Percentiles rank a stretch among this genome's conserved stretches.
Evolutionary conservation across 495 filamentous ascomycete genomes (phyloP).

Genomic region (Penicillium fimorum): DNA sequence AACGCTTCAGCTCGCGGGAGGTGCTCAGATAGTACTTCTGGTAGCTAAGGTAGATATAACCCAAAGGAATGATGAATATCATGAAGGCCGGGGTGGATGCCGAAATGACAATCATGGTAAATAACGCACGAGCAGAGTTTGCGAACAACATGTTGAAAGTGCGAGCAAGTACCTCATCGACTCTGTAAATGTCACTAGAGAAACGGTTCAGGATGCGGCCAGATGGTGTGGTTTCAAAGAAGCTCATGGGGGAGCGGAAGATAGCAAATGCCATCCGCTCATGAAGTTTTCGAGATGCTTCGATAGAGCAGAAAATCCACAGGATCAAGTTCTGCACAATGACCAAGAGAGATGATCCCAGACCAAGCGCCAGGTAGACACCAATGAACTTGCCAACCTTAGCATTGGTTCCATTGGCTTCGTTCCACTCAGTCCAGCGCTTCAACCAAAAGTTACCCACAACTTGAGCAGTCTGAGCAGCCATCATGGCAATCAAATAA

Average conservation of each 20-base stretch:
- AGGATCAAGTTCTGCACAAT: slow-evolving; percentile 92
- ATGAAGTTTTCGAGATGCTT: slow-evolving; percentile 94
- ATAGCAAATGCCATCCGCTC: slow-evolving; percentile 98
- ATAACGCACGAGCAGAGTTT: slow-evolving; percentile 78
- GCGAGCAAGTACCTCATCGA: slow-evolving; percentile 91
- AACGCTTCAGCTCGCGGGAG: slow-evolving; percentile 90
- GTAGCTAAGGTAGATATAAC: slow-evolving; percentile 82
- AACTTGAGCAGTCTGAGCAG: slow-evolving; percentile 78
- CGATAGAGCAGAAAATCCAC: slow-evolving; percentile 99
- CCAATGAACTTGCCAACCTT: slow-evolving; percentile 87
- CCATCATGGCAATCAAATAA: slow-evolving; percentile 74
- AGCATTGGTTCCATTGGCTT: slow-evolving; percentile 62
- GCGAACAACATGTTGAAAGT: slow-evolving; percentile 94
- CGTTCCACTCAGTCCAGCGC: slow-evolving; percentile 80
- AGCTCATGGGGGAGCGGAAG: slow-evolving; percentile 97
- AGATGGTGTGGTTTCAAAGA: slow-evolving; percentile 98
- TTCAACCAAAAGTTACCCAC: slow-evolving; percentile 90
- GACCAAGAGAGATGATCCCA: slow-evolving; percentile 82
- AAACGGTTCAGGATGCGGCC: slow-evolving; percentile 96
- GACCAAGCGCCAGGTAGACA: slow-evolving; percentile 88
- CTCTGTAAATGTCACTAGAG: slow-evolving; percentile 93
- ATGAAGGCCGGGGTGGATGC: slow-evolving; percentile 78
- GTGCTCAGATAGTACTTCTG: slow-evolving; percentile 97
- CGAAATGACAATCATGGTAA: slow-evolving; percentile 85
- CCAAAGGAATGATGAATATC: slow-evolving; percentile 74